Base-by-base conservation (phyloP, 306 rosid species). In the Prunus salicina region DNA sequence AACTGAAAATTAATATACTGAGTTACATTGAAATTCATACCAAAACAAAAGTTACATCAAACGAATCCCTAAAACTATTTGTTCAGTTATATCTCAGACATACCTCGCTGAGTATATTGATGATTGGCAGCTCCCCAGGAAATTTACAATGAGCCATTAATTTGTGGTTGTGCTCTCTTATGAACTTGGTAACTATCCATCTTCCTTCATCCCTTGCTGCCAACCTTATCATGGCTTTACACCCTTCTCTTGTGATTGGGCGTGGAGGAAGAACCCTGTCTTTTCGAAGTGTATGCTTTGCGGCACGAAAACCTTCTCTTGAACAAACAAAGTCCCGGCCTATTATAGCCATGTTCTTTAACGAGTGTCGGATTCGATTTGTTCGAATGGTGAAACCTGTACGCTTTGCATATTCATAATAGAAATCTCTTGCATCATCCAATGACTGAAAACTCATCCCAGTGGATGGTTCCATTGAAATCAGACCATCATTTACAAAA, bases 151-250 rank as follows among this genome's bases (percentile, higher is more conserved):
- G 41, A 51, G 79, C 20, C 79, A 75, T 75, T 15, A 75, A 72
- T 41, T 51, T 75, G 72, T 75, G 79, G 61, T 65, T 75, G 72
- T 75, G 79, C 50, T 75, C 79, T 51, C 41, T 63, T 19, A 30
- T 71, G 38, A 75, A 75, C 34, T 75, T 75, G 16, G 79, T 75
- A 65, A 75, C 79, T 14, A 64, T 34, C 79, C 79, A 75, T 64
- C 14, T 64, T 58, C 64, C 45, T 52, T 61, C 78, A 47, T 64
- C 79, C 25, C 79, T 75, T 8, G 64, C 79, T 2, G 79, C 79
- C 65, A 75, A 52, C 64, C 79, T 75, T 19, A 75, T 75, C 79
- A 75, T 75, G 10, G 79, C 79, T 75, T 75, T 75, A 72, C 79
- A 75, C 47, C 79, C 79, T 51, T 75, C 79, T 64, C 79, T 51